These are phyloP conservation scores for Novymonas esmeraldas DNA, from an alignment of 208 protist genomes.

Conservation along the genomic window DNA sequence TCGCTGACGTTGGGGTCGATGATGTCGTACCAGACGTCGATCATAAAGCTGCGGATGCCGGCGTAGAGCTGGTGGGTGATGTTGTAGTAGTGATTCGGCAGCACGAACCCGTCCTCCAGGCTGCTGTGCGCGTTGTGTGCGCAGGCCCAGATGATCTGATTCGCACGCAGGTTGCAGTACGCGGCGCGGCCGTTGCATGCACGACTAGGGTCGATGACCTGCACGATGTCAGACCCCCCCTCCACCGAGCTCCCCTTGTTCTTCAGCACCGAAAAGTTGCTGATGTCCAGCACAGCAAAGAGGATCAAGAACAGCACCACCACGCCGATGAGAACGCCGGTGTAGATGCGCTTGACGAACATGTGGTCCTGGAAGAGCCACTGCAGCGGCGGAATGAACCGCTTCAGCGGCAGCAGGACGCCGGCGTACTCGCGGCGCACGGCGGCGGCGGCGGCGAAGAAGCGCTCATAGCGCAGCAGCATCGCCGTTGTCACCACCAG, in stretches of 20 bases:
- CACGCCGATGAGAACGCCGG: slow-evolving; percentile 22
- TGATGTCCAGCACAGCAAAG: slow-evolving; percentile 30
- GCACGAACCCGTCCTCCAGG: slow-evolving; percentile 43
- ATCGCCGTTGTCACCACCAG: slow-evolving; percentile 25
- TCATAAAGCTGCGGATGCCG: slow-evolving; percentile 49
- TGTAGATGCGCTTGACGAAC: slow-evolving; percentile 27
- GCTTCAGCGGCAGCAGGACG: slow-evolving; percentile 17
- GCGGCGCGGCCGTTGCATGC: slow-evolving; percentile 37
- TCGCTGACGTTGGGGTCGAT: slow-evolving; percentile 29
- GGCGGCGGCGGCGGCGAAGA: slow-evolving; percentile 22
- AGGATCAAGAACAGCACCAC: slow-evolving; percentile 29
- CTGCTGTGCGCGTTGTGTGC: slow-evolving; percentile 49
- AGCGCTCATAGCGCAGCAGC: slow-evolving; percentile 22
- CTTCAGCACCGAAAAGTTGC: slow-evolving; percentile 16
- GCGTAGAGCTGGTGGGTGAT: slow-evolving; percentile 39
- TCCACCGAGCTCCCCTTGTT: neutral
- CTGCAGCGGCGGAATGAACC: slow-evolving; percentile 9
- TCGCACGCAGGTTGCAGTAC: slow-evolving; percentile 41
- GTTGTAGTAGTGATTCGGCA: slow-evolving; percentile 54
- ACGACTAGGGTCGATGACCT: slow-evolving; percentile 31
- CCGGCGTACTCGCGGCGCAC: slow-evolving; percentile 32
- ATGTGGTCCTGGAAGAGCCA: slow-evolving; percentile 35
- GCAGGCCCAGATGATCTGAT: slow-evolving; percentile 43
- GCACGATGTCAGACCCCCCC: slow-evolving; percentile 16
- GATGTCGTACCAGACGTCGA: slow-evolving; percentile 50